phyloP scores from a whole-genome alignment of 2,329 filamentous ascomycete genomes.

The Beauveria rudraprayagi region DNA sequence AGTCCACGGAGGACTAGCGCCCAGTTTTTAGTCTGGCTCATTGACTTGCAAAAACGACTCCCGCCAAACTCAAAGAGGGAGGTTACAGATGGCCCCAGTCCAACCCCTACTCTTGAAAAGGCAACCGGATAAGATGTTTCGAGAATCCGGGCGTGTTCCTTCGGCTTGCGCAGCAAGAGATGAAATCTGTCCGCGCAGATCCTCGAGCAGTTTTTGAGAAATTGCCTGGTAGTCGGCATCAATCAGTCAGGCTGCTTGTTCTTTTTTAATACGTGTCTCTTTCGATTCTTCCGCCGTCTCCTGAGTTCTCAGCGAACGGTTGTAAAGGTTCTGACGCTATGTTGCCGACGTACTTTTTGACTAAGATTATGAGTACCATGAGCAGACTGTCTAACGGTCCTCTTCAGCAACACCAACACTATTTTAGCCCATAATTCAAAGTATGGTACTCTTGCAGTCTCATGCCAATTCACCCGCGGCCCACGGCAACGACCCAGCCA shows the following conservation, averaged over 20 bases:
- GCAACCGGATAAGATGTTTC: background rate
- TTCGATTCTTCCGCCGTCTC: too few species aligned
- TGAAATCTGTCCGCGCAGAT: background rate
- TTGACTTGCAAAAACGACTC: slow-evolving; percentile 1
- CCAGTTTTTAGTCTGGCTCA: background rate
- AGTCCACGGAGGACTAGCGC: background rate
- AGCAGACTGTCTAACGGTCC: background rate
- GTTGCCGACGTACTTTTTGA: background rate
- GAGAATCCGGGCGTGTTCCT: background rate
- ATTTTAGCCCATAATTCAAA: background rate
- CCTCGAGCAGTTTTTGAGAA: background rate
- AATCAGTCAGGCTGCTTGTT: too few species aligned
- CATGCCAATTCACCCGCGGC: background rate
- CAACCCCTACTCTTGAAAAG: slow-evolving; percentile 4
- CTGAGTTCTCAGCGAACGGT: background rate
- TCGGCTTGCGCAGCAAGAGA: background rate
- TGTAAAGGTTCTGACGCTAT: background rate
- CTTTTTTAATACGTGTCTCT: too few species aligned
- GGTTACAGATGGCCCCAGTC: background rate
- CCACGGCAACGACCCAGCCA: slow-evolving; percentile 2
- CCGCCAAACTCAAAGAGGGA: slow-evolving; percentile 8
- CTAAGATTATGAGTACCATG: background rate
- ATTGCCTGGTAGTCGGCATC: background rate
- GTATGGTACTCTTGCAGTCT: background rate
- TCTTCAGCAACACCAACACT: background rate